Conservation (phyloP, 2,329 filamentous ascomycete species). For the Pseudogymnoascus sp. region DNA sequence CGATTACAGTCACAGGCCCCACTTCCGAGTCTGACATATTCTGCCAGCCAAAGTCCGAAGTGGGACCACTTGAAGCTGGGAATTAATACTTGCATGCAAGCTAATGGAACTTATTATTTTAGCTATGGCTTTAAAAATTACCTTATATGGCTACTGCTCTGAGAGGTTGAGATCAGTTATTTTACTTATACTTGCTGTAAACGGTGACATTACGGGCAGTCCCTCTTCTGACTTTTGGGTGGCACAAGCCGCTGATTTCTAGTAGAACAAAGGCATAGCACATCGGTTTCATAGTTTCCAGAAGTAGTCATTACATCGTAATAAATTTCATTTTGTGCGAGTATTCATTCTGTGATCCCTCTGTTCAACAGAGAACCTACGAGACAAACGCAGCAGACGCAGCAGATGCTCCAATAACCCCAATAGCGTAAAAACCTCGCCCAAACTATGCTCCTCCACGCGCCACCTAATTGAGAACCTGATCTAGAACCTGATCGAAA, state of each 20-base stretch:
- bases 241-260: not conserved
- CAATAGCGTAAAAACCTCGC: constrained; percentile 4
- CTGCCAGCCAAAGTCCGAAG: not conserved
- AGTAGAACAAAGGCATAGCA: not conserved
- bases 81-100: not conserved
- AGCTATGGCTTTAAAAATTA: not conserved
- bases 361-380: not conserved
- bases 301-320: not conserved
- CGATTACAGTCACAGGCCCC: not conserved
- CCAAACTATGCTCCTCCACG: constrained; percentile 4
- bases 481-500: constrained; percentile 2
- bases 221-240: not conserved
- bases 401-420: constrained; percentile 1
- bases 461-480: constrained; percentile 3
- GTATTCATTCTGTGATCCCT: not conserved
- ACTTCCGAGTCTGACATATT: not conserved
- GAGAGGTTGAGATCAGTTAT: not conserved
- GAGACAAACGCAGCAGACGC: not conserved
- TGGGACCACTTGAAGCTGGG: not conserved
- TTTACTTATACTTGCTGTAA: not conserved
- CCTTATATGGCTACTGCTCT: not conserved
- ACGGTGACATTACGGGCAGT: not conserved
- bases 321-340: not conserved
- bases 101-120: not conserved
- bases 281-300: not conserved